Conservation (phyloP, 2,329 filamentous ascomycete species). For the Fusarium ambrosium region DNA sequence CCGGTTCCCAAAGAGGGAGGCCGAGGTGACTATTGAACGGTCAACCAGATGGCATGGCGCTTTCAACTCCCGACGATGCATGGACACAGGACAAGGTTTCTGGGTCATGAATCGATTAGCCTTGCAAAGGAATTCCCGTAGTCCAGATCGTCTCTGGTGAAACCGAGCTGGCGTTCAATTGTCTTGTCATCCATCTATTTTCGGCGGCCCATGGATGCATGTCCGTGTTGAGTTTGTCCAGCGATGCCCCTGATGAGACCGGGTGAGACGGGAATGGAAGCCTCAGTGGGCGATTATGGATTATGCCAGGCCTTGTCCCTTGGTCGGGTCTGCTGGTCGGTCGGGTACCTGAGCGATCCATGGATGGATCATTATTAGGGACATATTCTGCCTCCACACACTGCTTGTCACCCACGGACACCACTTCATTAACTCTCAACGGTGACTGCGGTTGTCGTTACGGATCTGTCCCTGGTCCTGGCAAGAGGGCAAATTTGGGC, state of each 20-base stretch:
- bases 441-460: constrained; percentile 1
- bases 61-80: background rate
- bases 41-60: background rate
- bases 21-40: background rate
- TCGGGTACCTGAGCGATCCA: constrained; percentile 18
- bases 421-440: constrained; percentile 4
- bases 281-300: constrained; percentile 11
- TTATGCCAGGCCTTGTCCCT: constrained; percentile 14
- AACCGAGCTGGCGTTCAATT: constrained; percentile 4
- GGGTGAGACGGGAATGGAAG: constrained; percentile 10
- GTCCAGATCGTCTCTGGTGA: background rate
- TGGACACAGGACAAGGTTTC: background rate
- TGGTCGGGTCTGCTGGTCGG: constrained; percentile 21
- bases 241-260: constrained; percentile 19
- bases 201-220: constrained; percentile 6
- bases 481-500: background rate
- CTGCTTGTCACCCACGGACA: background rate
- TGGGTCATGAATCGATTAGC: constrained; percentile 1
- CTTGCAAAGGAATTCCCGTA: background rate
- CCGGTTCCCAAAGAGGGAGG: background rate
- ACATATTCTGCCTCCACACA: constrained; percentile 13
- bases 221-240: constrained; percentile 5
- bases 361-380: background rate
- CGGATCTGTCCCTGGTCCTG: constrained; percentile 8
- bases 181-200: constrained; percentile 11